A percentile compares a stretch with the other conserved stretches of the same genome.
These are phyloP conservation scores for Manihot esculenta DNA, from an alignment of 441 rosid species.

Conservation along the genomic window DNA sequence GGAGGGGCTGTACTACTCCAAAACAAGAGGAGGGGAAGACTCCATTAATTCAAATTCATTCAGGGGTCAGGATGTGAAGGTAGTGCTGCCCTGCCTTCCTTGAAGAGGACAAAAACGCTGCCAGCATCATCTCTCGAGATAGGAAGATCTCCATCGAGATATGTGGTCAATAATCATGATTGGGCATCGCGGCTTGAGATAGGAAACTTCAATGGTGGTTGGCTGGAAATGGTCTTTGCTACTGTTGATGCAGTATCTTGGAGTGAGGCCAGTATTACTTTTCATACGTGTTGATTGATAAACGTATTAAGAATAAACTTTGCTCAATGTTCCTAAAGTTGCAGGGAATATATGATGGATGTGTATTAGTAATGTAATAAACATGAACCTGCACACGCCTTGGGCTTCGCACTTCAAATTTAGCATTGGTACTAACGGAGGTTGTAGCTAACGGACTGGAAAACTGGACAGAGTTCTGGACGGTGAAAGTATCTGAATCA, in stretches of 20 bases:
- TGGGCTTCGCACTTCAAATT: conserved; percentile 88
- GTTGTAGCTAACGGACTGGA: conserved; percentile 81
- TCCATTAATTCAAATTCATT: too few species aligned
- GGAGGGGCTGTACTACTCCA: too few species aligned
- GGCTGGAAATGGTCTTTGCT: conserved; percentile 84
- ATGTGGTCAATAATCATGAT: conserved; percentile 88
- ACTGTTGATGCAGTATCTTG: conserved; percentile 84
- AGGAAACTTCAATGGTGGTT: conserved; percentile 77
- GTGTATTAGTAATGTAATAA: neutral
- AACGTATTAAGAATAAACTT: neutral
- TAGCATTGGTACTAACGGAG: conserved; percentile 80
- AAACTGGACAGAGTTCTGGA: conserved; percentile 73
- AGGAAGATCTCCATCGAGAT: conserved; percentile 83
- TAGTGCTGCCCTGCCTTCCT: conserved; percentile 95
- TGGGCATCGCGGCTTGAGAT: conserved; percentile 59
- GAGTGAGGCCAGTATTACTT: neutral
- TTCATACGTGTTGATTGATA: too few species aligned
- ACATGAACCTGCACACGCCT: conserved; percentile 80
- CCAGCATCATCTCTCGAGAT: conserved; percentile 91
- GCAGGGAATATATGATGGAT: neutral
- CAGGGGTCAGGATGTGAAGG: too few species aligned
- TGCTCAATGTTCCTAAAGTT: neutral
- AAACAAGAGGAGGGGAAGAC: neutral
- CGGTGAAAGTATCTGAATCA: conserved; percentile 74
- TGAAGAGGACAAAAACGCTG: conserved; percentile 77